Conservation (phyloP, 352 stramenopile species). For the Phytophthora pistaciae region DNA sequence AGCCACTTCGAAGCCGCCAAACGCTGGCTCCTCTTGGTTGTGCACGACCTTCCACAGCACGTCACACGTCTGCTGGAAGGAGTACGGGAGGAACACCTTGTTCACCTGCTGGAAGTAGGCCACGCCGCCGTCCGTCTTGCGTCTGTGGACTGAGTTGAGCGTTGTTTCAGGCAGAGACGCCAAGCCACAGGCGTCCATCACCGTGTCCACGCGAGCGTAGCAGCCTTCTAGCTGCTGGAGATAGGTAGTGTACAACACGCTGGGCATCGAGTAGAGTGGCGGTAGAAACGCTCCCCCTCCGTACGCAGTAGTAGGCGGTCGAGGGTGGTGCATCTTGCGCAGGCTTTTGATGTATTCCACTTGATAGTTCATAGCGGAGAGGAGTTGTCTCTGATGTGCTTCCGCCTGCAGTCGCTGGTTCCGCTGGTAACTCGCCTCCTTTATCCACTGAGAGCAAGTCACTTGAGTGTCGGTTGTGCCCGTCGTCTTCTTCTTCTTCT, state of each 20-base stretch:
- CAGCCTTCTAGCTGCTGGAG: slow-evolving; percentile 30
- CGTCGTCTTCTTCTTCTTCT: slow-evolving; percentile 3
- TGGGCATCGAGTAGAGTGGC: slow-evolving; percentile 3
- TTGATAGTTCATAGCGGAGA: slow-evolving; percentile 19
- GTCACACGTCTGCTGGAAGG: slow-evolving; percentile 17
- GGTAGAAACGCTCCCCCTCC: no score
- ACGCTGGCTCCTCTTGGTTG: slow-evolving; percentile 8
- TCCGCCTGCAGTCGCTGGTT: slow-evolving; percentile 12
- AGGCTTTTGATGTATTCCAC: slow-evolving; percentile 18
- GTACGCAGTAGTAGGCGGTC: no score
- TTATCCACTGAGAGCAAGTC: slow-evolving; percentile 1
- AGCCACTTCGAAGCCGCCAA: slow-evolving; percentile 1
- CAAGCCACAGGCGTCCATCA: slow-evolving; percentile 24
- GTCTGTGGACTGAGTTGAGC: slow-evolving; percentile 10
- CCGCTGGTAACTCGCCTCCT: slow-evolving; percentile 5
- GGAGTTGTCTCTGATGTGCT: slow-evolving; percentile 16
- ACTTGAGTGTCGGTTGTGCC: background rate
- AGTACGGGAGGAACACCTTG: slow-evolving; percentile 19
- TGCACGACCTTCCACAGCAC: slow-evolving; percentile 17
- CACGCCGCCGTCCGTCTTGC: slow-evolving; percentile 10
- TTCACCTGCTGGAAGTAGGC: slow-evolving; percentile 27
- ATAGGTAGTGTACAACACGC: slow-evolving; percentile 17
- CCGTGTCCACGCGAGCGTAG: slow-evolving; percentile 20
- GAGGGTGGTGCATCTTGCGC: background rate
- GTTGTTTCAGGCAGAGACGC: slow-evolving; percentile 12